Percentiles rank a stretch among this genome's conserved stretches.
These are phyloP conservation scores for Sicyos baderoa DNA, from an alignment of 306 rosid genomes.

Conservation along the genomic window DNA sequence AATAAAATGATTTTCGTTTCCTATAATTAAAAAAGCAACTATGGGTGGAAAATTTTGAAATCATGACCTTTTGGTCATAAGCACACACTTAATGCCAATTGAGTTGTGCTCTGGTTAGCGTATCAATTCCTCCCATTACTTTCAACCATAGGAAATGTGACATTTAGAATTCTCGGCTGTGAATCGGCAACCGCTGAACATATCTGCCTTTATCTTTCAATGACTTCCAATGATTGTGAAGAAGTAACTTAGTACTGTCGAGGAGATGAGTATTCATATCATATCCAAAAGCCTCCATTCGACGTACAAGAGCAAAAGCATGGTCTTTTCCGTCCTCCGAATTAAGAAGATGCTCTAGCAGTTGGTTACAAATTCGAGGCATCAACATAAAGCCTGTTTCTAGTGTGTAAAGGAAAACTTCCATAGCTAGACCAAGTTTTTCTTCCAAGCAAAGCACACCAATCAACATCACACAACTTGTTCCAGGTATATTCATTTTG, in stretches of 20 bases:
- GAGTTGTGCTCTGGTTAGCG: no score
- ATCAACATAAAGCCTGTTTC: slow-evolving; percentile 44
- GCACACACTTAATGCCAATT: no score
- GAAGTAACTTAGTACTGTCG: slow-evolving; percentile 27
- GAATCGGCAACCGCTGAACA: not conserved
- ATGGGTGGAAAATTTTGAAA: no score
- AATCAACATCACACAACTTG: slow-evolving; percentile 73
- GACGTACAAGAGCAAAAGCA: slow-evolving; percentile 38
- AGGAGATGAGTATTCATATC: slow-evolving; percentile 22
- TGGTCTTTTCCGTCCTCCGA: slow-evolving; percentile 31
- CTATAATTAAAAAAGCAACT: no score
- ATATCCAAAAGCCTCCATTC: slow-evolving; percentile 50
- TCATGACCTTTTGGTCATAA: no score
- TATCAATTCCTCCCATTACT: not conserved
- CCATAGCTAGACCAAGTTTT: slow-evolving; percentile 40
- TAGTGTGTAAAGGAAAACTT: slow-evolving; percentile 48
- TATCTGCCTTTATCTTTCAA: not conserved
- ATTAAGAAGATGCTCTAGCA: slow-evolving; percentile 34
- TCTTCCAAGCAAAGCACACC: slow-evolving; percentile 37
- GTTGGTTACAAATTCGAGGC: slow-evolving; percentile 30
- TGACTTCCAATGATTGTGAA: slow-evolving; percentile 15
- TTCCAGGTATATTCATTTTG: slow-evolving; percentile 40
- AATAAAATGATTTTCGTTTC: no score
- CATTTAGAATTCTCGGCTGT: not conserved
- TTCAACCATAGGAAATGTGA: not conserved